phyloP scores from a whole-genome alignment of 306 rosid species.

The Oxytropis ochrocephala region DNA sequence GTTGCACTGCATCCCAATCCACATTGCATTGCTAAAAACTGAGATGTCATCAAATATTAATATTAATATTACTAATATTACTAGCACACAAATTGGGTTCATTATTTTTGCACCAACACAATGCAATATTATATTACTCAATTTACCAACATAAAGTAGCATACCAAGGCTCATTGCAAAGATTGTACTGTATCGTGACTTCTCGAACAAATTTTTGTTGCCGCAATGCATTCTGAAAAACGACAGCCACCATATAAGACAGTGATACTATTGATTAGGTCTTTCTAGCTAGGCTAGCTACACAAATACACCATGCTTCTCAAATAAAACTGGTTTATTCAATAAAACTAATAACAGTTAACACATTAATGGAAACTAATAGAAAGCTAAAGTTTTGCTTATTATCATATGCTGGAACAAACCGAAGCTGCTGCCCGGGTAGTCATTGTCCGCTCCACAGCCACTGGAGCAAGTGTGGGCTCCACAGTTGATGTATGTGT shows the following conservation, averaged over 20 bases:
- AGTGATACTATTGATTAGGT: neutral
- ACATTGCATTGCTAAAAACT: neutral
- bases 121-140: neutral
- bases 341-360: neutral
- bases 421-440: conserved; percentile 99
- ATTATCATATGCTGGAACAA: conserved; percentile 26
- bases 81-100: neutral
- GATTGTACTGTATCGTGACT: conserved; percentile 98
- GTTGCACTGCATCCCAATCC: neutral
- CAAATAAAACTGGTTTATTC: neutral
- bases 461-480: conserved; percentile 96
- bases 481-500: conserved; percentile 90
- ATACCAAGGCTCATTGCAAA: conserved; percentile 99
- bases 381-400: neutral
- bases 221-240: conserved; percentile 84
- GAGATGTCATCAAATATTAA: conserved; percentile 10
- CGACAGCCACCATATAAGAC: conserved; percentile 19
- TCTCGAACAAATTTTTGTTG: conserved; percentile 92
- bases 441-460: conserved; percentile 94
- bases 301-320: conserved; percentile 1
- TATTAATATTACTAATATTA: too few species aligned
- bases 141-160: neutral
- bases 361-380: neutral
- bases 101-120: neutral
- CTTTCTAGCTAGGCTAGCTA: conserved; percentile 6